Conservation (phyloP, 2,329 filamentous ascomycete genomes). For the Huntiella bhutanensis region DNA sequence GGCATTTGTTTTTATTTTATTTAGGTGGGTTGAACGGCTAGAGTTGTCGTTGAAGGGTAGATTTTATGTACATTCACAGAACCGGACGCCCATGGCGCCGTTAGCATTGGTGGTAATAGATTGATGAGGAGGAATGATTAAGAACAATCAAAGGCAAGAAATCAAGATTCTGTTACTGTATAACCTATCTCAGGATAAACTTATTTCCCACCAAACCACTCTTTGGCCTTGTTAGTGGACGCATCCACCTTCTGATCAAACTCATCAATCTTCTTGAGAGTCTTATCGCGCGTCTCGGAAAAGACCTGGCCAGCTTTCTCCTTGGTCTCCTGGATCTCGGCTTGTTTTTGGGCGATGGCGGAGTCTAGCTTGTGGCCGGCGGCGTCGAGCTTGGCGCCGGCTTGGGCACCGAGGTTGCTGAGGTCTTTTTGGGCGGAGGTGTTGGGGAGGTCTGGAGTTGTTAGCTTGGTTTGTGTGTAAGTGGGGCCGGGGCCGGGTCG, state of each 20-base stretch:
- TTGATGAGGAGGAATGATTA: background rate
- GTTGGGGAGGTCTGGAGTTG: slow-evolving; percentile 42
- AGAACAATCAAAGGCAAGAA: background rate
- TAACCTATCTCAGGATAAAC: background rate
- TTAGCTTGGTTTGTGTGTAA: background rate
- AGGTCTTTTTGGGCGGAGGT: slow-evolving; percentile 46
- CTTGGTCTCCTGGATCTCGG: slow-evolving; percentile 42
- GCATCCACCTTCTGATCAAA: slow-evolving; percentile 70
- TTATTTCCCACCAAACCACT: slow-evolving; percentile 62
- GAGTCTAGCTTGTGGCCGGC: slow-evolving; percentile 27
- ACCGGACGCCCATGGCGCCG: background rate
- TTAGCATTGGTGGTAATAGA: background rate
- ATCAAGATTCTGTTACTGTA: background rate
- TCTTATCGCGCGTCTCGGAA: slow-evolving; percentile 43
- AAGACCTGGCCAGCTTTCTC: slow-evolving; percentile 38
- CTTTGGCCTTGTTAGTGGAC: slow-evolving; percentile 64
- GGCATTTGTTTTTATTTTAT: no score
- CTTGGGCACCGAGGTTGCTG: slow-evolving; percentile 26
- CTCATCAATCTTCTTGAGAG: slow-evolving; percentile 57
- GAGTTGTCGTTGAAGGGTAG: background rate
- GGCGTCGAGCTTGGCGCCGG: slow-evolving; percentile 48
- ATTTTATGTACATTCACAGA: background rate
- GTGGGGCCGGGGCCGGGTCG: background rate
- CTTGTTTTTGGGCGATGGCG: slow-evolving; percentile 37
- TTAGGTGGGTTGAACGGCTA: background rate